A percentile compares a stretch with the other conserved stretches of the same genome.
phyloP scores from a whole-genome alignment of 768 basidiomycete species.

The Boletus rubropictus region DNA sequence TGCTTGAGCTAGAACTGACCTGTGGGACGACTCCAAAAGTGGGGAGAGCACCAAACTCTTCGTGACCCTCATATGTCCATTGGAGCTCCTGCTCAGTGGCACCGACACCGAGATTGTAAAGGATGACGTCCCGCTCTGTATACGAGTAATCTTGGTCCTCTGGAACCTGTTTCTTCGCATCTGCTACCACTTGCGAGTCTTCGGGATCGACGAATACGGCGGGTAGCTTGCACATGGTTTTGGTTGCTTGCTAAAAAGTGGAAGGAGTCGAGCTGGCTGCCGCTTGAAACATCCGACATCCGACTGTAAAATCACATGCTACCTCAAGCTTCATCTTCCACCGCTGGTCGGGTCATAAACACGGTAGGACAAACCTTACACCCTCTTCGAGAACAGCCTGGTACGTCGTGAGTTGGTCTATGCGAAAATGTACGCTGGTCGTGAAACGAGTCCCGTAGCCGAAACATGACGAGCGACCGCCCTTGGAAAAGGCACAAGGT shows the following conservation, averaged over 20 bases:
- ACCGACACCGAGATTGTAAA: slow-evolving; percentile 94
- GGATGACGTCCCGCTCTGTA: slow-evolving; percentile 84
- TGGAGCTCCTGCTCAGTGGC: slow-evolving; percentile 90
- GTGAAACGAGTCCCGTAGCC: too few species aligned
- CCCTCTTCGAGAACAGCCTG: too few species aligned
- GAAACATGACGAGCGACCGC: too few species aligned
- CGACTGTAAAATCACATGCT: too few species aligned
- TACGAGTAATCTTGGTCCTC: slow-evolving; percentile 64
- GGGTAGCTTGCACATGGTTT: slow-evolving; percentile 36
- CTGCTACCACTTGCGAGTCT: slow-evolving; percentile 74
- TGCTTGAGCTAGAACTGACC: slow-evolving; percentile 61
- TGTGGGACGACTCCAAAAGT: slow-evolving; percentile 96
- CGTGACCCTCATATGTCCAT: slow-evolving; percentile 87
- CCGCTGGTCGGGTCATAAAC: too few species aligned
- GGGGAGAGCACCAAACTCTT: slow-evolving; percentile 79
- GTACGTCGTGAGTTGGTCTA: too few species aligned
- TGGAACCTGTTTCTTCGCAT: slow-evolving; percentile 63
- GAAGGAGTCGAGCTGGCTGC: not conserved
- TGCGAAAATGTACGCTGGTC: too few species aligned
- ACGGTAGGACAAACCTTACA: too few species aligned
- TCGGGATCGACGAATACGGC: slow-evolving; percentile 66
- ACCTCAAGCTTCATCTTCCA: too few species aligned
- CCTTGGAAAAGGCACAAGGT: too few species aligned
- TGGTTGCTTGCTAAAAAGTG: not conserved
- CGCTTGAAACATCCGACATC: too few species aligned